Evolutionary conservation across 2,329 filamentous ascomycete species (phyloP), one percentile per base, ranked within the genome.

Genomic region (Fusarium sp.): DNA sequence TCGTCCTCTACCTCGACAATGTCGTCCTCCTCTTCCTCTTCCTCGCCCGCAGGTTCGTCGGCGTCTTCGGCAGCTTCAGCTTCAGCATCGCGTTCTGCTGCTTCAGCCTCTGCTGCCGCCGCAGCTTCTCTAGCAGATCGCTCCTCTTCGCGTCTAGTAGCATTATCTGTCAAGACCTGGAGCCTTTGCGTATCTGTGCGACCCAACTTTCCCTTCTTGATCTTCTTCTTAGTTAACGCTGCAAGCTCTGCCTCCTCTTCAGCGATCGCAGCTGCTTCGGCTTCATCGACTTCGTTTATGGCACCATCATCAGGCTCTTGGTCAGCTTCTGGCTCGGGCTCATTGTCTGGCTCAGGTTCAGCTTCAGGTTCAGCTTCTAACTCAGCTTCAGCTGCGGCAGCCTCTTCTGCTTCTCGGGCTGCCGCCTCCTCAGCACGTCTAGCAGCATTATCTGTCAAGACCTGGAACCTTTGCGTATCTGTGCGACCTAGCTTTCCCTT

Each of bases 201-300:
- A 22, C 72, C 72, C 29, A 74, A 45, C 22, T 63, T 74, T 27
- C 73, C 73, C 69, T 82, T 81, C 73, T 82, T 84, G 32, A 43
- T 58, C 40, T 74, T 77, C 62, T 76, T 77, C 16, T 80, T 80
- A 38, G 80, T 78, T 52, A 79, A 78, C 20, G 78, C 78, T 18
- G 78, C 79, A 24, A 82, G 80, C 71, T 85, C 82, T 47, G 81
- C 79, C 9, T 79, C 80, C 60, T 84, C 71, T 49, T 68, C 56
- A 3, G 58, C 62, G 2, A 62, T 58, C 4, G 76, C 76, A 32
- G 76, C 69, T 27, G 78, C 75, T 64, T 80, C 51, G 18, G 55
- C 53, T 62, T 55, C 56, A 38, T 71, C 73, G 55, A 69, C 74
- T 69, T 70, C 69, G 44, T 57, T 57, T 10, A 22, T 41, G n/a